Conservation (phyloP, 345 rosid genomes). For the Theobroma cacao region DNA sequence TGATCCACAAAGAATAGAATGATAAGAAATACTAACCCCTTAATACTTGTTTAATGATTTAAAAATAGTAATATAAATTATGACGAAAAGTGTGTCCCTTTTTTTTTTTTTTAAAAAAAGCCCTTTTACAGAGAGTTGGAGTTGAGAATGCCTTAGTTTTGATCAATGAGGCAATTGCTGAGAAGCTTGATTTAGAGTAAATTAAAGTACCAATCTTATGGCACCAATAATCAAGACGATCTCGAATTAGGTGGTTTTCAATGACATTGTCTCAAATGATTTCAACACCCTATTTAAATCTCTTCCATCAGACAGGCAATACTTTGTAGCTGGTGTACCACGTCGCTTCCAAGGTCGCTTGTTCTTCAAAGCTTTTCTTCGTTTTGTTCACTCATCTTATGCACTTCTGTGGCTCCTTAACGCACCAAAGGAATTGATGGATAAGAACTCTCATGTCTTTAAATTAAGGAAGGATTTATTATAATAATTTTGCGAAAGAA, state of each 20-base stretch:
- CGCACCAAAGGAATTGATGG: conserved; percentile 3
- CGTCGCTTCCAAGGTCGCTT: conserved; percentile 6
- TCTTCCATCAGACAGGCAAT: conserved; percentile 10
- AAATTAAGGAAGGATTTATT: conserved; percentile 11
- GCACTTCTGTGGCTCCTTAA: conserved; percentile 2
- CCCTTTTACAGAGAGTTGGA: conserved; percentile 7
- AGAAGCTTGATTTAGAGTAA: conserved; percentile 7
- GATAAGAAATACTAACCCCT: background rate
- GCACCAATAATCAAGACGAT: background rate
- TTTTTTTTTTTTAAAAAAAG: too few relatives aligned
- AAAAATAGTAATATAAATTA: too few relatives aligned
- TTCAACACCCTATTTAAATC: conserved; percentile 46
- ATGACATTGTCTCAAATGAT: conserved; percentile 36
- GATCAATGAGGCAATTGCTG: conserved; percentile 5
- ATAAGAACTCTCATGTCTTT: background rate
- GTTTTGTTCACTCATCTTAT: conserved; percentile 8
- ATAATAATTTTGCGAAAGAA: background rate
- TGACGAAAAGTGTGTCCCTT: too few relatives aligned
- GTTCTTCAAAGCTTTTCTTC: conserved; percentile 7
- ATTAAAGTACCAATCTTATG: conserved; percentile 15
- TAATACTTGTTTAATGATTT: too few relatives aligned
- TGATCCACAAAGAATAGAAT: background rate
- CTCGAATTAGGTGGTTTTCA: conserved; percentile 27
- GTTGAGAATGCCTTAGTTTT: background rate
- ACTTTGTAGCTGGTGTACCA: conserved; percentile 13